Evolutionary conservation across 192 early-diverging fungal species (phyloP).

Genomic region (Chytriomyces sp.): DNA sequence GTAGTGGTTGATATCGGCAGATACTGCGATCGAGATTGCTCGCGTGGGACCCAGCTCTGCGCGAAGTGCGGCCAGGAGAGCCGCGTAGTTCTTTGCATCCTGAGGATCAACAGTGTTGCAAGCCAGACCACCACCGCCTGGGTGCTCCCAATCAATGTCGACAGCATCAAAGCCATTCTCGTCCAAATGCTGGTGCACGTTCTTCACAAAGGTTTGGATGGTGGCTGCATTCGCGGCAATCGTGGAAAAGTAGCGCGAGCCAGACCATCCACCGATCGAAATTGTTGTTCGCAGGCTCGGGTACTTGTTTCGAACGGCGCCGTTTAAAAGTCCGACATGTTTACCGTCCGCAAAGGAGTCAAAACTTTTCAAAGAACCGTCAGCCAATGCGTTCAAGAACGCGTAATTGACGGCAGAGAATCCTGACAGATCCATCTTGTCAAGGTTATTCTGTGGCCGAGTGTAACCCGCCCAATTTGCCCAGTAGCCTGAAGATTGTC

Average conservation of each 20-base stretch:
- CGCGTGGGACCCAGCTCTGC: conserved; percentile 10
- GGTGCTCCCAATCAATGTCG: conserved; percentile 17
- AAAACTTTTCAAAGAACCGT: background rate
- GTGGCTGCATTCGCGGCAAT: background rate
- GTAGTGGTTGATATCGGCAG: conserved; percentile 10
- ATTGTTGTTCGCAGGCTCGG: conserved; percentile 14
- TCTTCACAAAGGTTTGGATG: conserved; percentile 14
- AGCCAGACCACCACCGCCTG: conserved; percentile 7
- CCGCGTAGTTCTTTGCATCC: conserved; percentile 19
- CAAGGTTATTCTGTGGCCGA: conserved; percentile 21
- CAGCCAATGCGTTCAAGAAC: conserved; percentile 21
- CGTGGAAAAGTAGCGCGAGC: conserved; percentile 16
- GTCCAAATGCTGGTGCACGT: conserved; percentile 3
- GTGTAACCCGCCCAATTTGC: conserved; percentile 18
- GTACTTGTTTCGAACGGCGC: conserved; percentile 5
- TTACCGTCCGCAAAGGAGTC: background rate
- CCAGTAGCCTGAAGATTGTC: conserved; percentile 2
- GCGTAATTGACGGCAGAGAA: conserved; percentile 28
- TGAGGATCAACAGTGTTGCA: conserved; percentile 22
- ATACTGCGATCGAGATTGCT: conserved; percentile 16
- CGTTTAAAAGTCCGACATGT: conserved; percentile 1
- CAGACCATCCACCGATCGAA: conserved; percentile 23
- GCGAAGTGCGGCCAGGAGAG: conserved; percentile 3
- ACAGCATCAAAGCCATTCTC: conserved; percentile 13
- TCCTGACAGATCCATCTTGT: conserved; percentile 17